Percentiles rank a stretch among this genome's conserved stretches.
Evolutionary conservation across 1,284 basidiomycete species (phyloP).

Genomic region (Kwoniella shivajii): DNA sequence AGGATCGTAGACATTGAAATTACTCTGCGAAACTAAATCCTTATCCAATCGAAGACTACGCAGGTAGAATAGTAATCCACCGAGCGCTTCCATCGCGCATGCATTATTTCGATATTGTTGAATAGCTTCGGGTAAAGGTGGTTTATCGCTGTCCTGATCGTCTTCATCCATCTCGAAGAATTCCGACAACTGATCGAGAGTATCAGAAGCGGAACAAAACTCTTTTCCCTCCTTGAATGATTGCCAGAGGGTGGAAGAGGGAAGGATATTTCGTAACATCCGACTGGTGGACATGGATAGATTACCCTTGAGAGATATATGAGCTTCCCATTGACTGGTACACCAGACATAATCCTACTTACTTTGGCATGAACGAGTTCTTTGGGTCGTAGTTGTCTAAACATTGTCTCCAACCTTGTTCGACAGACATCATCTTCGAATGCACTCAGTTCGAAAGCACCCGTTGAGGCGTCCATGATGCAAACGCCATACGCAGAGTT

Average conservation of each 20-base stretch:
- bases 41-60: slow-evolving; percentile 90
- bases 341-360: slow-evolving; percentile 9
- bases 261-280: slow-evolving; percentile 75
- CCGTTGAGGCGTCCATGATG: slow-evolving; percentile 93
- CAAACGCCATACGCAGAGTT: slow-evolving; percentile 76
- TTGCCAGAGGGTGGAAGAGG: slow-evolving; percentile 82
- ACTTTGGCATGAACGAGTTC: slow-evolving; percentile 93
- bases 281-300: slow-evolving; percentile 78
- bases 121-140: slow-evolving; percentile 71
- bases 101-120: slow-evolving; percentile 67
- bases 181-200: slow-evolving; percentile 67
- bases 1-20: slow-evolving; percentile 95
- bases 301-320: slow-evolving; percentile 63
- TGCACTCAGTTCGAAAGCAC: slow-evolving; percentile 86
- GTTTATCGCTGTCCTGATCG: slow-evolving; percentile 34
- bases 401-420: slow-evolving; percentile 89
- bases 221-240: slow-evolving; percentile 74
- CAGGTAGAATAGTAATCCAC: slow-evolving; percentile 89
- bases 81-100: slow-evolving; percentile 77
- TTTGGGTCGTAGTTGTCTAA: slow-evolving; percentile 89
- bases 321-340: slow-evolving; percentile 20
- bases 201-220: slow-evolving; percentile 73
- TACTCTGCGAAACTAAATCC: slow-evolving; percentile 87
- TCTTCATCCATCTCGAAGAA: slow-evolving; percentile 63
- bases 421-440: slow-evolving; percentile 92